These are phyloP conservation scores for Endotrypanum monterogeii DNA, from an alignment of 208 protist species.

Conservation along the genomic window DNA sequence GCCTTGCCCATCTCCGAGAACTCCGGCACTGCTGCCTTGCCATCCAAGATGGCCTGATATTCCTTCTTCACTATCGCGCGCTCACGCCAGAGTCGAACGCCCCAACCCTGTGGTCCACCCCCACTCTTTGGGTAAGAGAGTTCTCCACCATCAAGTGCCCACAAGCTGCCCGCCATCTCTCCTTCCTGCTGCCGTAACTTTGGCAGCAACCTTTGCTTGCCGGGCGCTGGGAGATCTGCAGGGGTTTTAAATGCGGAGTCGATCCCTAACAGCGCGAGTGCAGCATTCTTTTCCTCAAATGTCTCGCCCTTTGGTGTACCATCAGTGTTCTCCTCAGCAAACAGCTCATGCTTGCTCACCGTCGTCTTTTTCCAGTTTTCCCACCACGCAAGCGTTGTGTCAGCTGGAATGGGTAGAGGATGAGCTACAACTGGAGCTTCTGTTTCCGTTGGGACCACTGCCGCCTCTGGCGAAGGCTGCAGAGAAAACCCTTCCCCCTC, in stretches of 20 bases:
- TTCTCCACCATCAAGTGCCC: constrained; percentile 86
- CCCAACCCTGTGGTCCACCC: constrained; percentile 81
- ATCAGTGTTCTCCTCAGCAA: constrained; percentile 74
- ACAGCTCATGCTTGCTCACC: constrained; percentile 88
- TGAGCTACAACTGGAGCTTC: constrained; percentile 11
- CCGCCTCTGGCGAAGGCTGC: constrained; percentile 8
- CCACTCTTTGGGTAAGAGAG: constrained; percentile 86
- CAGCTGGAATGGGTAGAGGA: constrained; percentile 55
- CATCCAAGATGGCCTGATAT: constrained; percentile 63
- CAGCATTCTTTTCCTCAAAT: constrained; percentile 88
- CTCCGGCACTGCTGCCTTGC: constrained; percentile 36
- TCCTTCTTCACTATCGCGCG: constrained; percentile 70
- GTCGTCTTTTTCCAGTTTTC: constrained; percentile 78
- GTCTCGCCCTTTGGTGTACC: constrained; percentile 79
- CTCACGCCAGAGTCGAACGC: constrained; percentile 87
- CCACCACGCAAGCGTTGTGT: constrained; percentile 87
- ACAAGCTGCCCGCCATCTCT: constrained; percentile 78
- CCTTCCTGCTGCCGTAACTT: constrained; percentile 66
- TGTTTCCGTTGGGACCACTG: background rate
- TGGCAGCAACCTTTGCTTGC: constrained; percentile 65
- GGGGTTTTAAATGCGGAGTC: constrained; percentile 64
- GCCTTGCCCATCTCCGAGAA: constrained; percentile 68
- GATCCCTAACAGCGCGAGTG: constrained; percentile 80
- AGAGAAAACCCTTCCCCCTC: constrained; percentile 35
- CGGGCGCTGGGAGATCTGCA: constrained; percentile 56